Base-by-base conservation (phyloP, 768 basidiomycete genomes). In the Lactarius indigo region DNA sequence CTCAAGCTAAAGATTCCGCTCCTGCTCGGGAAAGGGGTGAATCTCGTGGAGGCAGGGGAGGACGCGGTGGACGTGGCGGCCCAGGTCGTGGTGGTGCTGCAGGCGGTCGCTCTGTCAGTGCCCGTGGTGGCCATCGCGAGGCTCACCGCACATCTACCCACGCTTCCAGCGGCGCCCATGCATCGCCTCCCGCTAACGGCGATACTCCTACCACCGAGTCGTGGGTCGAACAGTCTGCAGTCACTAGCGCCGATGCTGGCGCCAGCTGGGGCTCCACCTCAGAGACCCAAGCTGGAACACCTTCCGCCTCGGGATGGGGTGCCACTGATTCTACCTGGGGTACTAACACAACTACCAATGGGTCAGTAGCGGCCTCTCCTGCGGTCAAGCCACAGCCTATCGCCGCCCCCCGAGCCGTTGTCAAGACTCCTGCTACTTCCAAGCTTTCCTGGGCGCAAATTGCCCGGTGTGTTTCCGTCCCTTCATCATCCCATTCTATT, bases 401-500 rank as follows among this genome's bases (percentile, higher is more conserved):
- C 26, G 64, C 69, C 30, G 20, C 71, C 15, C 33, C 73, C 18
- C 75, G 73, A 66, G 64, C 70, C n/a, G n/a, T 20, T 17, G 64
- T 78, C 17, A 90, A 87, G 77, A 80, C 84, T 13, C 89, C 90
- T 52, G 85, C 88, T 33, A 89, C 84, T 15, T 86, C 89, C 9
- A 91, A 92, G 79, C 76, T 90, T 66, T 92, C 92, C 41, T 94
- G 91, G 91, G 92, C 92, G 9, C 89, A 94, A 72, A 82, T 94
- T 74, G 91, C 92, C 69, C 82, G 87, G 91, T 89, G 73, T 8
- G 83, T 78, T 39, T 31, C 63, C 42, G 33, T 59, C 37, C 47
- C 47, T 66, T 60, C 50, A 30, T 42, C 26, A 23, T n/a, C 31
- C 8, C 52, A 20, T 55, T 59, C 23, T 57, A 44, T 17, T 39